Evolutionary conservation across 768 basidiomycete species (phyloP).

Genomic region (Mrakia gelida): DNA sequence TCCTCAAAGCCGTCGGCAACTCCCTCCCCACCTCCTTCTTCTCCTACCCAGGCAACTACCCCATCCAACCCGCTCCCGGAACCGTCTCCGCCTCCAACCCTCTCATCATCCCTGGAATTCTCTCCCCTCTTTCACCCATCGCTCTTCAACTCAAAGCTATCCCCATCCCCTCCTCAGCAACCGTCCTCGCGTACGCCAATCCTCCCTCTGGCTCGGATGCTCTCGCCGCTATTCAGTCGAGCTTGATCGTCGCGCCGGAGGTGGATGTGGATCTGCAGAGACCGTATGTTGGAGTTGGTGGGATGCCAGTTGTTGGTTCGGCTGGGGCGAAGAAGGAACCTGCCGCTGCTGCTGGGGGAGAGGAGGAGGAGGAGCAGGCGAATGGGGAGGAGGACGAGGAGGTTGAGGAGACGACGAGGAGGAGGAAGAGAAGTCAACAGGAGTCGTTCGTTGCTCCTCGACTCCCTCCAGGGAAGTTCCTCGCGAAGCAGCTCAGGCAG

Average conservation of each 20-base stretch:
- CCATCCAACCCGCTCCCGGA: too few species aligned
- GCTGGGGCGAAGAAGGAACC: too few species aligned
- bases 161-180: slow-evolving; percentile 30
- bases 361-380: too few species aligned
- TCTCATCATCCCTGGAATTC: slow-evolving; percentile 31
- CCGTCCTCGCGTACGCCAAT: slow-evolving; percentile 24
- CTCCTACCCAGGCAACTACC: slow-evolving; percentile 47
- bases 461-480: not conserved
- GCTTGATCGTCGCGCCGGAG: not conserved
- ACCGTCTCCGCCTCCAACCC: too few species aligned
- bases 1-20: slow-evolving; percentile 57
- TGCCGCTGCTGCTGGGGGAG: too few species aligned
- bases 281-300: not conserved
- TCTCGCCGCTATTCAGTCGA: not conserved
- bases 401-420: too few species aligned
- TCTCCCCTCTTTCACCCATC: slow-evolving; percentile 31
- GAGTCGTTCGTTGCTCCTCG: slow-evolving; percentile 2
- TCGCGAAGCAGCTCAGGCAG: slow-evolving; percentile 25
- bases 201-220: not conserved
- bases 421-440: not conserved
- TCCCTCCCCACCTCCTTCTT: slow-evolving; percentile 59
- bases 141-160: slow-evolving; percentile 29
- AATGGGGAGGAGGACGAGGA: too few species aligned
- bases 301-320: too few species aligned
- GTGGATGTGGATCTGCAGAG: not conserved